Evolutionary conservation across 2,329 filamentous ascomycete species (phyloP).

Genomic region (Fusarium mexicanum): DNA sequence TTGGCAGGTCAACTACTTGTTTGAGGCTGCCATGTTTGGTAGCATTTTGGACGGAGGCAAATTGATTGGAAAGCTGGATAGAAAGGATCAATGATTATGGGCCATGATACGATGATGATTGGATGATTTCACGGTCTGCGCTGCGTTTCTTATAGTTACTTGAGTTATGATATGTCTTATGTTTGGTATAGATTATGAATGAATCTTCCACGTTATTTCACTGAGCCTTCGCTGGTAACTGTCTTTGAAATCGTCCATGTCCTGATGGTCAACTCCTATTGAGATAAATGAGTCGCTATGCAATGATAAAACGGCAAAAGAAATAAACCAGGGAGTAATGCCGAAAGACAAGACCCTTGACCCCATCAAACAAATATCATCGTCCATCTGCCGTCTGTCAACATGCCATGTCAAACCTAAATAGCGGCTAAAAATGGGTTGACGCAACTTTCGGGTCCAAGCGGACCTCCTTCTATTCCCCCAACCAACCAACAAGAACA

Average conservation of each 20-base stretch:
- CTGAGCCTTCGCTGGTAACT: accelerated
- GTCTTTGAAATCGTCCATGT: accelerated
- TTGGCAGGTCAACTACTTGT: slow-evolving; percentile 46
- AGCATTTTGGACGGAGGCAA: slow-evolving; percentile 45
- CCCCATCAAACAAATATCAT: too few relatives aligned
- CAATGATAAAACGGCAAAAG: accelerated
- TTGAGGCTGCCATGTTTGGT: slow-evolving; percentile 49
- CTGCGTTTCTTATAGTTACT: neutral
- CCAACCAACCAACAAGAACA: neutral
- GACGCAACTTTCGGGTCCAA: neutral
- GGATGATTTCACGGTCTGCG: neutral
- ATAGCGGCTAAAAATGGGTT: neutral
- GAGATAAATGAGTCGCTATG: neutral
- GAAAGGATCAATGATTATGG: slow-evolving; percentile 29
- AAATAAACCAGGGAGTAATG: accelerated
- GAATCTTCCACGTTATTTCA: neutral
- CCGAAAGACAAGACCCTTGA: too few relatives aligned
- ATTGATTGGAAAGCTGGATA: slow-evolving; percentile 44
- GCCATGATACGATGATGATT: neutral
- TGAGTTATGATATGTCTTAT: neutral
- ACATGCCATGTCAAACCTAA: neutral
- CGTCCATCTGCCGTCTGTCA: too few relatives aligned
- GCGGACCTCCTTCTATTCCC: neutral
- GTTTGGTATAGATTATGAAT: neutral
- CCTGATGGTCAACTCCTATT: accelerated